Evolutionary conservation across 768 basidiomycete species (phyloP).

Genomic region (Russula compacta): DNA sequence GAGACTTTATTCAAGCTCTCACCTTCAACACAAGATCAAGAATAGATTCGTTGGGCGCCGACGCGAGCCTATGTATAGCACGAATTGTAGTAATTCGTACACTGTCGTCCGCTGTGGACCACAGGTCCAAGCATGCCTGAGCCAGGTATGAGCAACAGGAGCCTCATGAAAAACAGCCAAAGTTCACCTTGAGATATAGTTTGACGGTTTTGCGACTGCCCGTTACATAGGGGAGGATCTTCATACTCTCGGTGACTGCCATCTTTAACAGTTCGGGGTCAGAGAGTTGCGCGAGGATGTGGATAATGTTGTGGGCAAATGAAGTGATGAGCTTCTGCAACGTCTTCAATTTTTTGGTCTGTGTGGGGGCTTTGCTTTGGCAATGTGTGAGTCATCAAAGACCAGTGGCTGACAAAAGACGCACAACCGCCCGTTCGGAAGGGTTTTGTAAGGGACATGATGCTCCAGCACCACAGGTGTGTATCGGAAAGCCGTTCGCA

Average conservation of each 20-base stretch:
- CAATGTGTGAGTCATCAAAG: neutral
- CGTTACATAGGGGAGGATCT: constrained; percentile 82
- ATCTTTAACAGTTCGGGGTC: constrained; percentile 56
- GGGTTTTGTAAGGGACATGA: constrained; percentile 81
- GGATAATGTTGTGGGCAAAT: constrained; percentile 80
- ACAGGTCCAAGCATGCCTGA: constrained; percentile 74
- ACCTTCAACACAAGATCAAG: constrained; percentile 86
- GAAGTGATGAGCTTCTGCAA: constrained; percentile 83
- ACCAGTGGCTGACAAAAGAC: constrained; percentile 24
- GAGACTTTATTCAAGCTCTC: constrained; percentile 15
- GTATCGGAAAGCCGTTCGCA: constrained; percentile 79
- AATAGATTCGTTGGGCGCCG: constrained; percentile 68
- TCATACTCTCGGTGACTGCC: constrained; percentile 76
- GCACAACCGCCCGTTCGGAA: constrained; percentile 78
- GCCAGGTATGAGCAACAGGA: neutral
- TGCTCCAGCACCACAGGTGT: constrained; percentile 83
- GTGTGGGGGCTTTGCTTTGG: constrained; percentile 72
- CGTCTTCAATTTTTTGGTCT: constrained; percentile 71
- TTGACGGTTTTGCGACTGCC: constrained; percentile 79
- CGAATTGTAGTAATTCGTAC: constrained; percentile 82
- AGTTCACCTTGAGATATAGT: constrained; percentile 70
- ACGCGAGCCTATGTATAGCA: constrained; percentile 71
- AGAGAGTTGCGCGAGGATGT: constrained; percentile 67
- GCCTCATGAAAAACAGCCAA: neutral
- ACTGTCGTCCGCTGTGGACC: constrained; percentile 74